Conservation (phyloP, 2,329 filamentous ascomycete genomes). For the Thelonectria olida region DNA sequence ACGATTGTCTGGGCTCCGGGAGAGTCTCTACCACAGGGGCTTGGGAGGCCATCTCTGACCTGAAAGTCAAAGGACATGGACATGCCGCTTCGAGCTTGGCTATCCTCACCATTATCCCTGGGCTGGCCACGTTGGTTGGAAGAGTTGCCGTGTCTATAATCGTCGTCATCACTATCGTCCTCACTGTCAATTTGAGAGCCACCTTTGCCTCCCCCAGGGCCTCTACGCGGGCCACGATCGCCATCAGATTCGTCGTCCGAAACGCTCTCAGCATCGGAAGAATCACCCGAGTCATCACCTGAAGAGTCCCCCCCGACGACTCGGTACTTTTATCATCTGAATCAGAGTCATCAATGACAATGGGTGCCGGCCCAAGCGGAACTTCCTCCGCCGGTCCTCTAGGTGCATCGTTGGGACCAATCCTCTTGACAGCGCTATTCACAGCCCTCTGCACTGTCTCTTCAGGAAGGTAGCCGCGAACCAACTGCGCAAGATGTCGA, state of each 20-base stretch:
- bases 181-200: neutral
- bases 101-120: neutral
- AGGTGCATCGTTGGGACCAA: neutral
- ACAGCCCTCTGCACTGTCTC: constrained; percentile 4
- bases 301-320: neutral
- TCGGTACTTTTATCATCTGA: neutral
- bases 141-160: neutral
- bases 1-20: neutral
- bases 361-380: neutral
- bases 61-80: constrained; percentile 2
- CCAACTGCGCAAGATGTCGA: constrained; percentile 33
- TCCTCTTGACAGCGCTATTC: neutral
- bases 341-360: neutral
- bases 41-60: neutral
- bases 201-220: neutral
- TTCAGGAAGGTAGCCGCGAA: constrained; percentile 10
- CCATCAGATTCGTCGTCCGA: neutral
- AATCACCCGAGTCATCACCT: neutral
- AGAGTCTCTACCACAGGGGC: neutral
- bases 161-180: constrained; percentile 1
- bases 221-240: neutral
- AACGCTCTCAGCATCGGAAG: neutral
- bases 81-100: neutral
- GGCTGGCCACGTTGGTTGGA: neutral
- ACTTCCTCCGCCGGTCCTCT: neutral